These are phyloP conservation scores for Hyaloscypha bicolor DNA, from an alignment of 495 filamentous ascomycete species.

Conservation along the genomic window DNA sequence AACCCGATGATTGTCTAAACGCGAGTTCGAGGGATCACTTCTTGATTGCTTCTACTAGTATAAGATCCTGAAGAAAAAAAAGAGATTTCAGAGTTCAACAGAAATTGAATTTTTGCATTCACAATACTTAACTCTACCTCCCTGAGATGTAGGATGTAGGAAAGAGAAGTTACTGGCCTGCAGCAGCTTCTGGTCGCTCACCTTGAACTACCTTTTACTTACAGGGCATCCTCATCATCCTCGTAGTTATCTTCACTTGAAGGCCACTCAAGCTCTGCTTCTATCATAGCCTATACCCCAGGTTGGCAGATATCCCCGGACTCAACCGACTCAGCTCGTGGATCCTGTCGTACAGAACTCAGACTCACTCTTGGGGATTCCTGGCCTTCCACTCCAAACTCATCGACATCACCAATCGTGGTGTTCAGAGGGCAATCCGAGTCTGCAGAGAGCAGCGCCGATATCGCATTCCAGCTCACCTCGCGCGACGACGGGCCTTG, in stretches of 20 bases:
- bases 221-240: not conserved
- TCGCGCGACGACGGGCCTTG: not conserved
- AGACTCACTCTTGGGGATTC: not conserved
- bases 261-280: not conserved
- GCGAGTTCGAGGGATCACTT: no score
- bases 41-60: no score
- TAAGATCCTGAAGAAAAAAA: no score
- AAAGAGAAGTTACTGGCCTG: no score
- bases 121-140: no score
- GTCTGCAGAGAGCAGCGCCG: not conserved
- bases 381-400: not conserved
- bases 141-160: no score
- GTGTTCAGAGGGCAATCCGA: not conserved
- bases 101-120: no score
- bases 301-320: not conserved
- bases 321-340: not conserved
- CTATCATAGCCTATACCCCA: not conserved
- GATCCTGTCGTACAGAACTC: not conserved
- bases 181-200: no score
- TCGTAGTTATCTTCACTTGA: not conserved
- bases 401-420: not conserved
- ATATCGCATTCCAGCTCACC: not conserved
- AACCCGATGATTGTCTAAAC: no score
- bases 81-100: no score
- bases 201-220: no score